These are phyloP conservation scores for Coleophoma crateriformis DNA, from an alignment of 2,329 filamentous ascomycete species.

Conservation along the genomic window DNA sequence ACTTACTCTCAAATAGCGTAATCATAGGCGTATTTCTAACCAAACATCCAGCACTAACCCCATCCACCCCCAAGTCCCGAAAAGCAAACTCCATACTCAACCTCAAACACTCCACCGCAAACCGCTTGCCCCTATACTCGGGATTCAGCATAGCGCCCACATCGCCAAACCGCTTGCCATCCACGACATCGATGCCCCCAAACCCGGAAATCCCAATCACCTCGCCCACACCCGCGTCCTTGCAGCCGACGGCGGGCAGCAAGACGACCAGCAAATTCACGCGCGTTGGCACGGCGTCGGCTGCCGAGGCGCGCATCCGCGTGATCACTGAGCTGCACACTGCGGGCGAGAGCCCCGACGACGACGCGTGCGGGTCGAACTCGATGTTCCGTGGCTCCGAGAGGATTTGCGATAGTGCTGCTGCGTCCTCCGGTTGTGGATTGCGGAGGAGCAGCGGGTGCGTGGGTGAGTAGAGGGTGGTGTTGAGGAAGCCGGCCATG, in stretches of 20 bases:
- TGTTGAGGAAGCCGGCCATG: neutral
- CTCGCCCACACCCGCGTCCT: neutral
- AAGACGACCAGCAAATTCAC: slow-evolving; percentile 1
- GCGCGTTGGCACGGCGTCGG: neutral
- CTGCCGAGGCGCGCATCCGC: neutral
- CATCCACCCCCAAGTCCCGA: neutral
- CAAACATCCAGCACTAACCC: neutral
- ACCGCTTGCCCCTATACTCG: neutral
- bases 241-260: neutral
- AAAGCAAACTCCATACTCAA: slow-evolving; percentile 3
- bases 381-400: neutral
- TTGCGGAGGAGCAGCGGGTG: slow-evolving; percentile 2
- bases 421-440: neutral
- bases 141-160: neutral
- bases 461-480: neutral
- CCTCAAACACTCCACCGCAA: neutral
- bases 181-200: slow-evolving; percentile 1
- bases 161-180: neutral
- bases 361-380: neutral
- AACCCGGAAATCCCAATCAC: slow-evolving; percentile 1
- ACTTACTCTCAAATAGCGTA: neutral
- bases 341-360: neutral
- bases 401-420: neutral
- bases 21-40: neutral
- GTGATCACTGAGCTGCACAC: neutral